These are phyloP conservation scores for Dendrothele bispora DNA, from an alignment of 768 basidiomycete species.

Conservation along the genomic window DNA sequence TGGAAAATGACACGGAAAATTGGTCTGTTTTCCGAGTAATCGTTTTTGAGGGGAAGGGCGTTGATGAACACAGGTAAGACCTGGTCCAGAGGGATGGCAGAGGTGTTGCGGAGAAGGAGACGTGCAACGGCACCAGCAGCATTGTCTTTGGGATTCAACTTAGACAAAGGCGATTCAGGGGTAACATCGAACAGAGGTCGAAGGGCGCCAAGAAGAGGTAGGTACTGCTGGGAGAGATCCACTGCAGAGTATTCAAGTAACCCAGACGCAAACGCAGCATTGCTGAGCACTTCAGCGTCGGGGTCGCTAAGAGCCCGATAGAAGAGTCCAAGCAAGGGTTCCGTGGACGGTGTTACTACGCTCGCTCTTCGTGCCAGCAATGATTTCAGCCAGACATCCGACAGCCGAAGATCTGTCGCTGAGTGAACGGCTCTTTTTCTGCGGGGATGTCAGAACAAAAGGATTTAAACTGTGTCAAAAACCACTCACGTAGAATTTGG, in stretches of 20 bases:
- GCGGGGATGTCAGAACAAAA: slow-evolving; percentile 8
- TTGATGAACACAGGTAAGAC: slow-evolving; percentile 83
- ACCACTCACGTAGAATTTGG: slow-evolving; percentile 83
- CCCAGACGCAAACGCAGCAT: slow-evolving; percentile 94
- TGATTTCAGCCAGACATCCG: slow-evolving; percentile 93
- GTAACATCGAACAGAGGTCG: slow-evolving; percentile 76
- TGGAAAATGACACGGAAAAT: slow-evolving; percentile 88
- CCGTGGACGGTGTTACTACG: slow-evolving; percentile 82
- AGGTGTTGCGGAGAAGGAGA: slow-evolving; percentile 75
- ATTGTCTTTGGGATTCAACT: slow-evolving; percentile 89
- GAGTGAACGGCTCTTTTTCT: slow-evolving; percentile 84
- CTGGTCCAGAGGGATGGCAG: slow-evolving; percentile 83
- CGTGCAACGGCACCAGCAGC: slow-evolving; percentile 93
- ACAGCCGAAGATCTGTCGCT: slow-evolving; percentile 92
- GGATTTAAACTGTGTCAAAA: not conserved
- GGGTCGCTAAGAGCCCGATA: slow-evolving; percentile 77
- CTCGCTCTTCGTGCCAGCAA: slow-evolving; percentile 87
- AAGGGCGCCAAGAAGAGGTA: slow-evolving; percentile 73
- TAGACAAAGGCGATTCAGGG: slow-evolving; percentile 57
- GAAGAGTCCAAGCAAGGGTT: slow-evolving; percentile 80
- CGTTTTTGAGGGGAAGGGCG: slow-evolving; percentile 83
- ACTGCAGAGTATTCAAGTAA: slow-evolving; percentile 82
- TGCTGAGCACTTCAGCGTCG: slow-evolving; percentile 93
- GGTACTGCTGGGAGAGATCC: slow-evolving; percentile 82
- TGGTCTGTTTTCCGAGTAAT: slow-evolving; percentile 85